Evolutionary conservation across 768 basidiomycete genomes (phyloP), one percentile per base, ranked within the genome.

Genomic region (Trametes sanguinea): DNA sequence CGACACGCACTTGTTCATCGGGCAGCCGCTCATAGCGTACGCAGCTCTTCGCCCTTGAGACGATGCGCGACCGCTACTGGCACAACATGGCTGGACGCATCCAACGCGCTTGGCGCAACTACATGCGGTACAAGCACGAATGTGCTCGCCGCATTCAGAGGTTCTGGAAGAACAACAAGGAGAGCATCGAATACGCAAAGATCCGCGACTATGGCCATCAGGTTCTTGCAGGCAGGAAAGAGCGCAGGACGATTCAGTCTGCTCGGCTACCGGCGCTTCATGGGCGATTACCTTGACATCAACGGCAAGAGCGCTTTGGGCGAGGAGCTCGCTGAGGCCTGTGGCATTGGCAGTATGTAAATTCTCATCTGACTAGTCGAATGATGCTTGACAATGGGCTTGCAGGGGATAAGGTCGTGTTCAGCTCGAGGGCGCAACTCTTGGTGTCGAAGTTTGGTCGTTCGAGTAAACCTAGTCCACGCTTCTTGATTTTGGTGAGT

Each of bases 141-240:
- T 96, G 94, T 69, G 97, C 97, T 10, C 85, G 84, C 37, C 89
- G 94, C 55, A 98, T 99, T 56, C 97, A 98, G 73, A 81, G 95
- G 57, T 98, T 98, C 83, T 99, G 97, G 97, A 93, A 89, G 80
- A 94, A 94, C 75, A 98, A 98, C 81, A 98, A 98, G 74, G 95
- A 98, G 71, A 82, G 84, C 16, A 83, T 98, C 51, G 92, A 85
- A 30, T 98, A 94, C 71, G 88, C 91, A 16, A 87, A 97, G 70
- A 80, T 90, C 58, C 84, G 97, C n/a, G 95, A 97, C 65, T 92
- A 96, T 64, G 95, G 97, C 0, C 96, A 99, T 69, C 88, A 96
- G 70, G 79, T 98, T 16, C 83, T 98, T 4, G 95, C 88, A 3
- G 86, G 90, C 4, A 81, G 96, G 65, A 99, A 98, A 77, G 97